These are phyloP conservation scores for Dianthus caryophyllus DNA, from an alignment of 148 eudicot species.

Conservation along the genomic window DNA sequence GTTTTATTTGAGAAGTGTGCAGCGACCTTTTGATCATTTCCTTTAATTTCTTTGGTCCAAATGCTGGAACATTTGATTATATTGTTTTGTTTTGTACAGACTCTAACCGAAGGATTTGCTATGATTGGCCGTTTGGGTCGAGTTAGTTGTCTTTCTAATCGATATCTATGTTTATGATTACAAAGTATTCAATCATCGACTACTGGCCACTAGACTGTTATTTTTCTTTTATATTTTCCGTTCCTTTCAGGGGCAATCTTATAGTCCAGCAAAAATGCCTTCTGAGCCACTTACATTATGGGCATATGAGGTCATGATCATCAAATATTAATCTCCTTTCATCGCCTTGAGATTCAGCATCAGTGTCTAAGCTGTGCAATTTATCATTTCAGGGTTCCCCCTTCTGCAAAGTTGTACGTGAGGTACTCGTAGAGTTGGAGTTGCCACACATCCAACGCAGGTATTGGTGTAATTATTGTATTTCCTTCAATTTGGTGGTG, in stretches of 20 bases:
- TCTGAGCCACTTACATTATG: slow-evolving; percentile 83
- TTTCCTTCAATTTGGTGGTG: not conserved
- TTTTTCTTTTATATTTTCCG: slow-evolving; percentile 10
- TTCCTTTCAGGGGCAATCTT: slow-evolving; percentile 54
- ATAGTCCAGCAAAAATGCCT: slow-evolving; percentile 80
- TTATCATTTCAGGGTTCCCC: slow-evolving; percentile 70
- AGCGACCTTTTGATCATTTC: not conserved
- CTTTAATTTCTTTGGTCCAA: not conserved
- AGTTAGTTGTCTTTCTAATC: slow-evolving; percentile 33
- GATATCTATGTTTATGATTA: not conserved
- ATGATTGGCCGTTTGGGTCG: slow-evolving; percentile 95
- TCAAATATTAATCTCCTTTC: slow-evolving; percentile 3
- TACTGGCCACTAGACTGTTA: not conserved
- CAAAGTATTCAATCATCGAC: slow-evolving; percentile 7
- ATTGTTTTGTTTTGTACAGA: slow-evolving; percentile 37
- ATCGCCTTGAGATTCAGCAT: not conserved
- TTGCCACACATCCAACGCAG: slow-evolving; percentile 86
- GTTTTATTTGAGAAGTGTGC: not conserved
- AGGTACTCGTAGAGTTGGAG: slow-evolving; percentile 94
- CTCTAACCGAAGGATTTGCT: slow-evolving; percentile 91
- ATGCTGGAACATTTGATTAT: slow-evolving; percentile 10
- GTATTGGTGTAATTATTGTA: slow-evolving; percentile 27
- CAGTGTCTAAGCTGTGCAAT: slow-evolving; percentile 2
- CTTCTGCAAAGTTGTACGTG: slow-evolving; percentile 92
- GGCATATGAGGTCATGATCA: slow-evolving; percentile 79